phyloP scores from a whole-genome alignment of 352 stramenopile species.

The Globisporangium barbulae region DNA sequence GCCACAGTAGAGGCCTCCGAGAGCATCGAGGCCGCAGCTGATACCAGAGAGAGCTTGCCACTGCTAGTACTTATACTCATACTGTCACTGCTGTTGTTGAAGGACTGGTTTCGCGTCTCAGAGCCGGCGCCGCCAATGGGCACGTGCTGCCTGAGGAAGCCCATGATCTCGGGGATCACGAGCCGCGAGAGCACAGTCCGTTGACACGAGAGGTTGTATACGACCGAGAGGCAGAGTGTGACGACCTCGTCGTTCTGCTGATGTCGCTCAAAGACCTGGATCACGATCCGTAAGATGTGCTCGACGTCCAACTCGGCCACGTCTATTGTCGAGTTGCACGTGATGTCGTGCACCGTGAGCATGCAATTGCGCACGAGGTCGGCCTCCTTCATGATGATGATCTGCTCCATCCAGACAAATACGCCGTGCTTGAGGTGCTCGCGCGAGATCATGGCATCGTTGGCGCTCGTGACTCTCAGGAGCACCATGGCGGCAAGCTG shows the following conservation, averaged over 20 bases:
- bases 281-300: slow-evolving; percentile 59
- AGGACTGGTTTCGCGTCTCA: not conserved
- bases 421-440: slow-evolving; percentile 61
- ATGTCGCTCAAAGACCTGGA: slow-evolving; percentile 60
- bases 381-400: slow-evolving; percentile 70
- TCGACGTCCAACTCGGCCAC: slow-evolving; percentile 54
- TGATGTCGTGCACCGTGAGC: slow-evolving; percentile 71
- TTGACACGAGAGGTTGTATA: slow-evolving; percentile 81
- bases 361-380: slow-evolving; percentile 76
- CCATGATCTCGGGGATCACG: slow-evolving; percentile 51
- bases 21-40: not conserved
- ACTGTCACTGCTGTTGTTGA: not conserved
- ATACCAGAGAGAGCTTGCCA: not conserved
- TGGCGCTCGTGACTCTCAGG: slow-evolving; percentile 64
- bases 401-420: slow-evolving; percentile 80
- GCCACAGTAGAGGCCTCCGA: not conserved
- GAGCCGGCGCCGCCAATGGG: slow-evolving; percentile 7
- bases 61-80: not conserved
- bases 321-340: slow-evolving; percentile 52
- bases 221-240: slow-evolving; percentile 60
- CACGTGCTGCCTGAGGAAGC: slow-evolving; percentile 46
- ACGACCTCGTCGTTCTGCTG: slow-evolving; percentile 42
- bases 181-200: slow-evolving; percentile 38
- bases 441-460: slow-evolving; percentile 60
- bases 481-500: slow-evolving; percentile 74